A percentile compares a stretch with the other conserved stretches of the same genome.
Evolutionary conservation across 805 yeast genomes (phyloP).

Genomic region (Monosporozyma siamensis): DNA sequence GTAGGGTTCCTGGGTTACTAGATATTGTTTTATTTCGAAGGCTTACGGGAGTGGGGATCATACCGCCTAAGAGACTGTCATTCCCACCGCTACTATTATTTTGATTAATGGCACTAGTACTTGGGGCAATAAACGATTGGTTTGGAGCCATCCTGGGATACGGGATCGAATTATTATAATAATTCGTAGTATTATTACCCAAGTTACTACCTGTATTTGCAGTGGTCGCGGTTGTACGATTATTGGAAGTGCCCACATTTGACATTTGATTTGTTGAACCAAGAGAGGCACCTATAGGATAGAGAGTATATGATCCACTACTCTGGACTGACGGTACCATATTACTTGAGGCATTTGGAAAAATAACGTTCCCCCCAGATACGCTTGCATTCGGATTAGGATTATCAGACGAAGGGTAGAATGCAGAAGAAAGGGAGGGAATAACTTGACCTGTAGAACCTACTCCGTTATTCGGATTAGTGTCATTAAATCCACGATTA

Average conservation of each 20-base stretch:
- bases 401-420: constrained; percentile 2
- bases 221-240: background rate
- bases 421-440: constrained; percentile 2
- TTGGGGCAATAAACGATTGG: background rate
- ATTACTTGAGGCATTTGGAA: background rate
- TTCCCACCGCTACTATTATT: background rate
- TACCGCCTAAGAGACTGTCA: background rate
- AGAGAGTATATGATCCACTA: background rate
- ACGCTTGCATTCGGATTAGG: background rate
- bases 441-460: background rate
- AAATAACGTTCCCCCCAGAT: background rate
- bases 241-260: too few relatives aligned
- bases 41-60: constrained; percentile 1
- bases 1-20: background rate
- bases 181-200: background rate
- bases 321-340: background rate
- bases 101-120: background rate
- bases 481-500: constrained; percentile 4
- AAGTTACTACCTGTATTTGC: background rate
- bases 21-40: background rate
- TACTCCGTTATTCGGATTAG: background rate
- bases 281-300: background rate
- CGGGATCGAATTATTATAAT: background rate
- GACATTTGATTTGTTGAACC: background rate
- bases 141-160: background rate